Percentiles rank a stretch among this genome's conserved stretches.
These are phyloP conservation scores for Kluyveromyces dobzhanskii DNA, from an alignment of 805 yeast genomes.

Conservation along the genomic window DNA sequence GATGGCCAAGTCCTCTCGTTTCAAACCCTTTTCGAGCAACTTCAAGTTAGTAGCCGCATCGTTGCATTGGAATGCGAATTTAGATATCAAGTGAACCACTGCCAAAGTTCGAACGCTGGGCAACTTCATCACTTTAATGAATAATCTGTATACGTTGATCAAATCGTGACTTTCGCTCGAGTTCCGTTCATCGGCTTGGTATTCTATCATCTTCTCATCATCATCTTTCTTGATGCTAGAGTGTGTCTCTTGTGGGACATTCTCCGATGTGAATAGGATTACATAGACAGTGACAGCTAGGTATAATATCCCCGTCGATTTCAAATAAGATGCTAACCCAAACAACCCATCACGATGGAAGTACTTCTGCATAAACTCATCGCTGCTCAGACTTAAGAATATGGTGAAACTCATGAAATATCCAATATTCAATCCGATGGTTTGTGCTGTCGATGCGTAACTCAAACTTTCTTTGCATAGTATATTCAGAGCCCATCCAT, in stretches of 20 bases:
- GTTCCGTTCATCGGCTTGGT: slow-evolving; percentile 23
- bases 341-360: slow-evolving; percentile 1
- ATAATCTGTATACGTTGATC: slow-evolving; percentile 49
- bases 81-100: slow-evolving; percentile 66
- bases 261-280: slow-evolving; percentile 57
- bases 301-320: slow-evolving; percentile 69
- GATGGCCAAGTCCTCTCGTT: slow-evolving; percentile 87
- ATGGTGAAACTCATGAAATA: slow-evolving; percentile 88
- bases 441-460: slow-evolving; percentile 95
- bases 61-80: slow-evolving; percentile 90
- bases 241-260: slow-evolving; percentile 33
- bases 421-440: slow-evolving; percentile 89
- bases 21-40: slow-evolving; percentile 80
- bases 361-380: slow-evolving; percentile 86
- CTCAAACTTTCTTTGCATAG: slow-evolving; percentile 69
- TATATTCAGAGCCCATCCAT: slow-evolving; percentile 96
- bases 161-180: slow-evolving; percentile 31
- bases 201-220: slow-evolving; percentile 14
- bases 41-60: slow-evolving; percentile 94
- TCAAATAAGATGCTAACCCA: slow-evolving; percentile 59
- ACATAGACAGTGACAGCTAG: slow-evolving; percentile 57
- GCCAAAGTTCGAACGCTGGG: slow-evolving; percentile 69
- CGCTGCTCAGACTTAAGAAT: slow-evolving; percentile 81
- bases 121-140: slow-evolving; percentile 60
- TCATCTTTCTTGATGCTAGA: slow-evolving; percentile 10